Evolutionary conservation across 2,329 filamentous ascomycete species (phyloP).

Genomic region (Trichoderma pleuroti): DNA sequence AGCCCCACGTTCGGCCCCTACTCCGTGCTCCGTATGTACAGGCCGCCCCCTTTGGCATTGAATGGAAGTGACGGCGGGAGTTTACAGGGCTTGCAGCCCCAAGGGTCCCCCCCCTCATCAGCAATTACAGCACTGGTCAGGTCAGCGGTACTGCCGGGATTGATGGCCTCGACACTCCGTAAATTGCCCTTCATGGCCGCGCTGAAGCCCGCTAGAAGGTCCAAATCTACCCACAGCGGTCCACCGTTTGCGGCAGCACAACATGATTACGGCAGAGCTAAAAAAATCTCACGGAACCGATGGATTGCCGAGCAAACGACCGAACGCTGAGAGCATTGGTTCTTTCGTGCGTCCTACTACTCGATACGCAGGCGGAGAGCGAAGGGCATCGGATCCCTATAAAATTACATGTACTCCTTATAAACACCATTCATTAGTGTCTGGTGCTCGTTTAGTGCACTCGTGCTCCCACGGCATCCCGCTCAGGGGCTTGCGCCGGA

Average conservation of each 20-base stretch:
- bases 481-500: background rate
- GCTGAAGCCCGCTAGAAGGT: background rate
- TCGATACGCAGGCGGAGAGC: background rate
- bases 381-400: background rate
- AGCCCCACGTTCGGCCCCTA: constrained; percentile 12
- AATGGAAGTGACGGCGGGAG: background rate
- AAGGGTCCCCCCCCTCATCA: background rate
- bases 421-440: background rate
- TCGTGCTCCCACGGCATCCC: background rate
- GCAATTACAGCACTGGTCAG: background rate
- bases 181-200: background rate
- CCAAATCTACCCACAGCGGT: background rate
- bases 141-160: background rate
- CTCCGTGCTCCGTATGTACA: too few species aligned
- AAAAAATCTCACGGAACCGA: background rate
- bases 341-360: background rate
- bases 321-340: background rate
- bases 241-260: constrained; percentile 7
- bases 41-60: constrained; percentile 5
- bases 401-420: background rate
- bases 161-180: background rate
- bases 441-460: background rate
- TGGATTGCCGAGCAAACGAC: background rate
- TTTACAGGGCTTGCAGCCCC: constrained; percentile 3
- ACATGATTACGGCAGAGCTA: background rate